These are phyloP conservation scores for Halteria grandinella DNA, from an alignment of 73 alveolate species.

Conservation along the genomic window DNA sequence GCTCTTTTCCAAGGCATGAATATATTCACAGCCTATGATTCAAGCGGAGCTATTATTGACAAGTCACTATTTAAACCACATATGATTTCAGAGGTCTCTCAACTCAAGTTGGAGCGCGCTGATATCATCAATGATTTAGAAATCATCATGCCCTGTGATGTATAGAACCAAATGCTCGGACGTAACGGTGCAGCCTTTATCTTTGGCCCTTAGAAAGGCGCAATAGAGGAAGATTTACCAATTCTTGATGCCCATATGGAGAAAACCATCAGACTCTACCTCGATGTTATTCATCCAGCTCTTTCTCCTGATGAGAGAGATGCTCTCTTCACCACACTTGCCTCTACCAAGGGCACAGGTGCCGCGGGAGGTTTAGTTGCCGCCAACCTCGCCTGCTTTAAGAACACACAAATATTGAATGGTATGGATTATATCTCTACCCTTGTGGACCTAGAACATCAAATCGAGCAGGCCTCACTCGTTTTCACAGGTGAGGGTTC, in stretches of 20 bases:
- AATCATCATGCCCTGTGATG: constrained; percentile 47
- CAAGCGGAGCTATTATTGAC: neutral
- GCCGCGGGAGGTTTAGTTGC: constrained; percentile 56
- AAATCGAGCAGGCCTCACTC: constrained; percentile 7
- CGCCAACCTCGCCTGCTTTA: neutral
- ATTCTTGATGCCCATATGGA: constrained; percentile 3
- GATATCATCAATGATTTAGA: constrained; percentile 5
- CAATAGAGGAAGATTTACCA: constrained; percentile 5
- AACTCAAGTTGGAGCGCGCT: neutral
- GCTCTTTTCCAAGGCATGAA: too few relatives aligned
- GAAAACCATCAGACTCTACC: neutral
- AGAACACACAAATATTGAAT: constrained; percentile 9
- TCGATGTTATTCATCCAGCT: neutral
- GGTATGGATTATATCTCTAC: constrained; percentile 37
- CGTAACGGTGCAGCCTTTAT: constrained; percentile 40
- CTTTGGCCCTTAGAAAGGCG: constrained; percentile 54
- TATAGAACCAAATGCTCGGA: constrained; percentile 34
- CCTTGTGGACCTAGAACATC: neutral
- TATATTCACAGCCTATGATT: constrained; percentile 6
- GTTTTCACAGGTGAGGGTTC: constrained; percentile 51
- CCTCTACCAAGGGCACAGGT: constrained; percentile 24
- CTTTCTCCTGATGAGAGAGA: constrained; percentile 3
- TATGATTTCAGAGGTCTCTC: neutral
- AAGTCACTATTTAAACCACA: neutral
- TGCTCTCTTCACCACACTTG: neutral